A percentile compares a stretch with the other conserved stretches of the same genome.
These are phyloP conservation scores for Dissophora globulifera DNA, from an alignment of 192 early-diverging fungal species.

Conservation along the genomic window DNA sequence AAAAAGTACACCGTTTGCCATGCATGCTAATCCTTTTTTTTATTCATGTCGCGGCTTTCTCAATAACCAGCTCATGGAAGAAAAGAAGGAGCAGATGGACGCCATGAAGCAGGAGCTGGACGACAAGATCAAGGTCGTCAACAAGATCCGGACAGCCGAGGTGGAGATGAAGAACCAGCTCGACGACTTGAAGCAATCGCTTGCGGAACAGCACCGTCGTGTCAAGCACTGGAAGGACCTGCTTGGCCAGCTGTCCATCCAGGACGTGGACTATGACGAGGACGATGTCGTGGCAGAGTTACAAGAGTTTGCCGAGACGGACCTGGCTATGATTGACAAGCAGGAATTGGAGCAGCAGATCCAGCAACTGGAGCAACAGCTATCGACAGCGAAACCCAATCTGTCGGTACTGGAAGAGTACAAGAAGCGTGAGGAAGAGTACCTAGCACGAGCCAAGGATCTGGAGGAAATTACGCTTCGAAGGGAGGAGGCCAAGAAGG, in stretches of 20 bases:
- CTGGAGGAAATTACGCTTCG: constrained; percentile 77
- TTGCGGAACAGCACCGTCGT: constrained; percentile 68
- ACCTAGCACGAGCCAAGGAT: constrained; percentile 73
- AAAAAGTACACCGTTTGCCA: no score
- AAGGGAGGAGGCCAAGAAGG: constrained; percentile 79
- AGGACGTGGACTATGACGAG: constrained; percentile 59
- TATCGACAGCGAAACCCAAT: constrained; percentile 79
- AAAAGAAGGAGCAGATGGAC: constrained; percentile 73
- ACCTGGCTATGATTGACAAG: constrained; percentile 73
- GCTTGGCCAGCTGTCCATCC: constrained; percentile 61
- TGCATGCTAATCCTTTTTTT: background rate
- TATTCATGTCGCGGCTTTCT: no score
- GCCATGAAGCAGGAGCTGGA: constrained; percentile 76
- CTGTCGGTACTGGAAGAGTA: constrained; percentile 91
- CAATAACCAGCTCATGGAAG: constrained; percentile 72
- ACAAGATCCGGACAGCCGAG: constrained; percentile 73
- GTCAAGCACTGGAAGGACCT: constrained; percentile 65
- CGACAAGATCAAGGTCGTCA: constrained; percentile 68
- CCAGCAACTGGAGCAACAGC: constrained; percentile 73
- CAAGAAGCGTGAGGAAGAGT: constrained; percentile 80
- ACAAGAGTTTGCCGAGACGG: constrained; percentile 65
- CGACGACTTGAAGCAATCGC: constrained; percentile 71
- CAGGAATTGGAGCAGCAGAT: constrained; percentile 76
- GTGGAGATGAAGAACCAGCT: constrained; percentile 74
- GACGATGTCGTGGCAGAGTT: constrained; percentile 62